Percentiles rank a stretch among this genome's conserved stretches.
These are phyloP conservation scores for Nicotiana otophora DNA, from an alignment of 257 asterid species.

Conservation along the genomic window DNA sequence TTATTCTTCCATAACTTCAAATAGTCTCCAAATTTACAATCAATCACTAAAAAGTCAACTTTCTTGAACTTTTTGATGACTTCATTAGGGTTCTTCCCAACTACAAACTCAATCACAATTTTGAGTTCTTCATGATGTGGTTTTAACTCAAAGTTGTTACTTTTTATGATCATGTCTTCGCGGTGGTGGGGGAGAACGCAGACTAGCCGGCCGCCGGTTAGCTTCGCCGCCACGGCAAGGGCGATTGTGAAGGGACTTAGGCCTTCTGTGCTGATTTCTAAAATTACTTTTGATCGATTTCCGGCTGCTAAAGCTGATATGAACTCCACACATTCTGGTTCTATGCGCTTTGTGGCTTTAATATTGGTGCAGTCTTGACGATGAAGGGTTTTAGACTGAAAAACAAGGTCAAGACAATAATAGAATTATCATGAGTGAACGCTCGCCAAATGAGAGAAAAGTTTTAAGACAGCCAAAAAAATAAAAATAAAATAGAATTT, in stretches of 20 bases:
- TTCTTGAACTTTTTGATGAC: constrained; percentile 1
- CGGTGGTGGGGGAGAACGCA: constrained; percentile 6
- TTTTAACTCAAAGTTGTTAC: neutral
- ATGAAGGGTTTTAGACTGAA: neutral
- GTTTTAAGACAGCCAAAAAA: too few relatives aligned
- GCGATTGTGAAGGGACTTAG: constrained; percentile 17
- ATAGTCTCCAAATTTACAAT: constrained; percentile 5
- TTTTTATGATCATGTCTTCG: neutral
- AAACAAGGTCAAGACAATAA: too few relatives aligned
- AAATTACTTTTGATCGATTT: constrained; percentile 15
- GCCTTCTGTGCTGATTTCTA: constrained; percentile 14
- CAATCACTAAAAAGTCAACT: constrained; percentile 15
- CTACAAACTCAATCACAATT: constrained; percentile 8
- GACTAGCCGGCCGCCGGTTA: constrained; percentile 12
- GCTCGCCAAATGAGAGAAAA: too few relatives aligned
- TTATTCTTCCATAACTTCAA: constrained; percentile 6
- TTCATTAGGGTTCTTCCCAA: constrained; percentile 7
- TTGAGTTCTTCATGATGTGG: neutral
- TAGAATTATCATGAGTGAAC: too few relatives aligned
- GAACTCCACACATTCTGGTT: constrained; percentile 24
- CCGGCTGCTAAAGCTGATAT: constrained; percentile 29
- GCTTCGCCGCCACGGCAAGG: constrained; percentile 21
- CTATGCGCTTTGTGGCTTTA: neutral
- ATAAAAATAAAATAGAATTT: too few relatives aligned
- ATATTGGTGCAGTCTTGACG: neutral